These are phyloP conservation scores for Acacia concinna DNA, from an alignment of 331 rosid species.

Conservation along the genomic window DNA sequence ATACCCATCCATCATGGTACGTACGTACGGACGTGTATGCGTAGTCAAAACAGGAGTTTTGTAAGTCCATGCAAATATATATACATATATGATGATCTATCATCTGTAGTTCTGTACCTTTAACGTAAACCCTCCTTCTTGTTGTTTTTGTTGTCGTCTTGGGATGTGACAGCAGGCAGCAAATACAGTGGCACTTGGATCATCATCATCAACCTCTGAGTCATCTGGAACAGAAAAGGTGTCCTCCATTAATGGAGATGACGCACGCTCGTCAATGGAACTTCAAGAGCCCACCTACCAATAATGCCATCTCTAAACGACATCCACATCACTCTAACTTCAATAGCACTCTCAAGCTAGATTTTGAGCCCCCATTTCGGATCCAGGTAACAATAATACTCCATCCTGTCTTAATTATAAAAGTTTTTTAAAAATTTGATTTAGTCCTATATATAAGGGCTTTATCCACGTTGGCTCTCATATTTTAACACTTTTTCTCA, in stretches of 20 bases:
- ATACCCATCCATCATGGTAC: slow-evolving; percentile 61
- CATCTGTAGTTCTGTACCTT: neutral
- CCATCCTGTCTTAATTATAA: too few relatives aligned
- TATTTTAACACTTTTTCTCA: too few relatives aligned
- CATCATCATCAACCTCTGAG: slow-evolving; percentile 30
- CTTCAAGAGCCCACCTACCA: slow-evolving; percentile 27
- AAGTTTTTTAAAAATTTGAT: too few relatives aligned
- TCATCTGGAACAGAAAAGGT: slow-evolving; percentile 62
- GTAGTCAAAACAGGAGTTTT: neutral
- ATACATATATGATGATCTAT: neutral
- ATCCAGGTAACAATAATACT: slow-evolving; percentile 42
- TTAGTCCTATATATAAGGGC: too few relatives aligned
- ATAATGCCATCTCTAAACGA: slow-evolving; percentile 13
- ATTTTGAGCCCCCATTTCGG: slow-evolving; percentile 46
- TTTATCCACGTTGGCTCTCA: too few relatives aligned
- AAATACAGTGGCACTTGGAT: slow-evolving; percentile 36
- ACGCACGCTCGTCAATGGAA: slow-evolving; percentile 36
- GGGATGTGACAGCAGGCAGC: slow-evolving; percentile 43
- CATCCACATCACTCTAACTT: slow-evolving; percentile 24
- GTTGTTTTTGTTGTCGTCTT: neutral
- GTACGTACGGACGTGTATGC: neutral
- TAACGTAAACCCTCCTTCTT: neutral
- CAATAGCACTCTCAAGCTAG: slow-evolving; percentile 16
- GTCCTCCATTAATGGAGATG: slow-evolving; percentile 51
- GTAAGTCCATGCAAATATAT: too few relatives aligned